A percentile compares a stretch with the other conserved stretches of the same genome.
phyloP scores from a whole-genome alignment of 2,329 filamentous ascomycete species.

The Lecanoromycetidae sp. region DNA sequence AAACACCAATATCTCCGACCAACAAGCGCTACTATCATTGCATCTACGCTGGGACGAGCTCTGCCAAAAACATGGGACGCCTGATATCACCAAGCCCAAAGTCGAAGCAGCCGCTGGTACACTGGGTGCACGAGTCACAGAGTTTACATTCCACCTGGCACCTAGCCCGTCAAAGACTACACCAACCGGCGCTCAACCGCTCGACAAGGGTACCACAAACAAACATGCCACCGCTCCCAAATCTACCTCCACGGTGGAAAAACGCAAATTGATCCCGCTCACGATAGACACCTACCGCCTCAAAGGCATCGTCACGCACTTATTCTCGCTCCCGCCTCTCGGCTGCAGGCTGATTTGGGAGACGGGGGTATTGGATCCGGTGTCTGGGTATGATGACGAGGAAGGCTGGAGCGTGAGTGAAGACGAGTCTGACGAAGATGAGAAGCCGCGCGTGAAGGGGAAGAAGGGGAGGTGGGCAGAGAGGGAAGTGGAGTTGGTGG shows the following conservation, averaged over 20 bases:
- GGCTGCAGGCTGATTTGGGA: slow-evolving; percentile 65
- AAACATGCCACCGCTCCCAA: neutral
- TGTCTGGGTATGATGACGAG: slow-evolving; percentile 48
- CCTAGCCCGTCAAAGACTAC: neutral
- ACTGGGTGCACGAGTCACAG: slow-evolving; percentile 65
- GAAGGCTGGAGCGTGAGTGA: slow-evolving; percentile 40
- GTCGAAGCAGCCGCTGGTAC: slow-evolving; percentile 50
- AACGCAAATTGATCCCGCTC: slow-evolving; percentile 52
- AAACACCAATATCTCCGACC: slow-evolving; percentile 34
- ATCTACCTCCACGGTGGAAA: slow-evolving; percentile 22
- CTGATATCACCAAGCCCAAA: slow-evolving; percentile 39
- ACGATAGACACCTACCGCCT: slow-evolving; percentile 70
- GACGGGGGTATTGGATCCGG: slow-evolving; percentile 80
- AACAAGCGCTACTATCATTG: slow-evolving; percentile 41
- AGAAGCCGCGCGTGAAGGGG: slow-evolving; percentile 17
- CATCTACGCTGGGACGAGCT: slow-evolving; percentile 66
- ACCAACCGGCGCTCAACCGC: neutral
- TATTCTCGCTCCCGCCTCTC: slow-evolving; percentile 56
- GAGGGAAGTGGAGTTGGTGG: slow-evolving; percentile 65
- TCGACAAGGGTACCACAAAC: too few species aligned
- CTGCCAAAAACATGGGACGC: slow-evolving; percentile 64
- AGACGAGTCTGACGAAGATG: slow-evolving; percentile 36
- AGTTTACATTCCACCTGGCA: slow-evolving; percentile 44
- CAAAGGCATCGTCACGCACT: slow-evolving; percentile 61
- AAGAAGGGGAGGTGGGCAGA: slow-evolving; percentile 48